A percentile compares a stretch with the other conserved stretches of the same genome.
Evolutionary conservation across 139 green algal species (phyloP).

Genomic region (Penium margaritaceum): DNA sequence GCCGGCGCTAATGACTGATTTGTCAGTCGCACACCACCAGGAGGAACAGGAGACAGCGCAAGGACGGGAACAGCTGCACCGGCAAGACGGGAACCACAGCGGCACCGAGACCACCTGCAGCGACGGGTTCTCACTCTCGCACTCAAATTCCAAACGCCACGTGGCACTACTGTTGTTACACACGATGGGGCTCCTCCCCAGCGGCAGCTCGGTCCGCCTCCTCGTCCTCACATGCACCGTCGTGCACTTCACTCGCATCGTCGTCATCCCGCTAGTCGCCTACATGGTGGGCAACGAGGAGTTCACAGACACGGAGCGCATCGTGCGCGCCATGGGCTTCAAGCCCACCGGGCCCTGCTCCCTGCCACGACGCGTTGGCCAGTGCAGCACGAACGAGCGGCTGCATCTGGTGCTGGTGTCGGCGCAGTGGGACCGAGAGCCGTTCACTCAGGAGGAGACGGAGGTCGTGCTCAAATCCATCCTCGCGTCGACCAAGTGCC

Average conservation of each 20-base stretch:
- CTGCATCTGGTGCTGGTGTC: constrained; percentile 37
- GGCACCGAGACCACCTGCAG: too few relatives aligned
- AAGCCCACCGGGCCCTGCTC: constrained; percentile 16
- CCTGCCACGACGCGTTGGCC: constrained; percentile 1
- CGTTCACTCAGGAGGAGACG: constrained; percentile 32
- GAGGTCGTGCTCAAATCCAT: constrained; percentile 36
- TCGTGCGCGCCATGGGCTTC: constrained; percentile 12
- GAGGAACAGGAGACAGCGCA: too few relatives aligned
- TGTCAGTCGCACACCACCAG: too few relatives aligned
- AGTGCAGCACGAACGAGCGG: constrained; percentile 23
- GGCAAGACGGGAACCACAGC: too few relatives aligned
- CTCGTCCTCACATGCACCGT: constrained; percentile 6
- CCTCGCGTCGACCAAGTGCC: constrained; percentile 26
- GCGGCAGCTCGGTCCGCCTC: not conserved
- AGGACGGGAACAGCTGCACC: too few relatives aligned
- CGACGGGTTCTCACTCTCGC: too few relatives aligned
- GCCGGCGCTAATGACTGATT: too few relatives aligned
- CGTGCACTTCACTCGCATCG: constrained; percentile 20
- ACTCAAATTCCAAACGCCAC: too few relatives aligned
- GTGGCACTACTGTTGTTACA: too few relatives aligned
- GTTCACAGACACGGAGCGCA: constrained; percentile 22
- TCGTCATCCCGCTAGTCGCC: constrained; percentile 8
- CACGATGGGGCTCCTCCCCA: too few relatives aligned
- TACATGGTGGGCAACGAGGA: constrained; percentile 12
- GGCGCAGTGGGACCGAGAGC: constrained; percentile 36